These are phyloP conservation scores for Suhomyces bolitotheri DNA, from an alignment of 1,139 yeast species.

Conservation along the genomic window DNA sequence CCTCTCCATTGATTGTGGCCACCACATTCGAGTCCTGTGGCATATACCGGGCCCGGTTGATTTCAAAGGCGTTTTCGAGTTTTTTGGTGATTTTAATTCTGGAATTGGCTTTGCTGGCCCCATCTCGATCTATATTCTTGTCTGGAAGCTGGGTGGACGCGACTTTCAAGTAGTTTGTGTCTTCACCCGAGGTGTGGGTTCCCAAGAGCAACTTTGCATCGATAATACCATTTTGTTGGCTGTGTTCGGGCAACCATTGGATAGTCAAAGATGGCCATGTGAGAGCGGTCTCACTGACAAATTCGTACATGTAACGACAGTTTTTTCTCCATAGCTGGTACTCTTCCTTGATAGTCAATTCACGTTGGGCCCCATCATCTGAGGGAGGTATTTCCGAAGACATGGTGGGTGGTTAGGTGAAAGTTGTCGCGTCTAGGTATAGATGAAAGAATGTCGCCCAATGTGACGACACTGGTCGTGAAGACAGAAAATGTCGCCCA, in stretches of 20 bases:
- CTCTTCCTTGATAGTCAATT: conserved; percentile 60
- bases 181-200: conserved; percentile 85
- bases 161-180: conserved; percentile 71
- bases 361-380: conserved; percentile 29
- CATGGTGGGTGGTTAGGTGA: conserved; percentile 4
- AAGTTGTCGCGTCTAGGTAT: no score
- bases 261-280: conserved; percentile 81
- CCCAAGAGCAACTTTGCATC: conserved; percentile 63
- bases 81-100: conserved; percentile 66
- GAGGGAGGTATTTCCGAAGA: conserved; percentile 4
- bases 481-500: no score
- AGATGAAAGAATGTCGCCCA: no score
- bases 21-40: conserved; percentile 68
- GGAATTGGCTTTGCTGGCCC: conserved; percentile 36
- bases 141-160: conserved; percentile 73
- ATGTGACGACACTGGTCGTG: no score
- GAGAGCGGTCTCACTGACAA: conserved; percentile 74
- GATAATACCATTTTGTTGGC: conserved; percentile 33
- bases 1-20: conserved; percentile 78
- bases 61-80: conserved; percentile 53
- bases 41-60: conserved; percentile 80
- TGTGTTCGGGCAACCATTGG: conserved; percentile 66
- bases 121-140: conserved; percentile 15
- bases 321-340: conserved; percentile 78
- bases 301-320: conserved; percentile 77